Base-by-base conservation (phyloP, 2,329 filamentous ascomycete genomes). In the Penicillium olsonii region DNA sequence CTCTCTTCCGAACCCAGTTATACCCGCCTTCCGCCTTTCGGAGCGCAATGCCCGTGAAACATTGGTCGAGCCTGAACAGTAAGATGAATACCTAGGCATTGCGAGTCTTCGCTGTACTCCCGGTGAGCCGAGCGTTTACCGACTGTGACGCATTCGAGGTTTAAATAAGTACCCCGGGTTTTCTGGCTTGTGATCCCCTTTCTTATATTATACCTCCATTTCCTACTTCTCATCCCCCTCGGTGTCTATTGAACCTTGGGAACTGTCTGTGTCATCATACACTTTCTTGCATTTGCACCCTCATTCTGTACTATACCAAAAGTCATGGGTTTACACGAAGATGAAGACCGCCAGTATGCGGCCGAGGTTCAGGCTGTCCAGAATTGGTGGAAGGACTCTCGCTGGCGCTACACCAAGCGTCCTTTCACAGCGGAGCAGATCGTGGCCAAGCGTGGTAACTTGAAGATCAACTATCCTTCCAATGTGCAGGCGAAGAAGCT, bases 391-490 rank as follows among this genome's bases (percentile, higher is more conserved):
- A 81, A 79, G 45, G 89, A 95, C 64, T 84, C 90, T 49, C 83
- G 94, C 80, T 99, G 94, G 94, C 83, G 89, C 69, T 84, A 90
- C 74, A 99, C 94, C 63, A 92, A 88, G 77, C 83, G 94, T 50
- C 87, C 94, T 19, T 99, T 94, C 72, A 96, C 92, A 4, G 91
- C 94, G 26, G 94, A 97, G 80, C 89, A 95, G 76, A 97, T 99
- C 67, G 94, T 95, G 56, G 87, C 89, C 44, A 99, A 99, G 83
- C 82, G 94, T 67, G 94, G 94, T 50, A 92, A 88, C 66, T 78
- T 99, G 64, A 90, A 87, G 75, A 87, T 97, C 63, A 82, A 95
- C 56, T 97, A 97, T 70, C 87, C 94, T 17, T 94, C 92, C 76
- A 95, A 95, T 71, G 78, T 77, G 15, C 87, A 92, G 75, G 82